Conservation (phyloP, 768 basidiomycete species). For the Auriscalpium orientale region DNA sequence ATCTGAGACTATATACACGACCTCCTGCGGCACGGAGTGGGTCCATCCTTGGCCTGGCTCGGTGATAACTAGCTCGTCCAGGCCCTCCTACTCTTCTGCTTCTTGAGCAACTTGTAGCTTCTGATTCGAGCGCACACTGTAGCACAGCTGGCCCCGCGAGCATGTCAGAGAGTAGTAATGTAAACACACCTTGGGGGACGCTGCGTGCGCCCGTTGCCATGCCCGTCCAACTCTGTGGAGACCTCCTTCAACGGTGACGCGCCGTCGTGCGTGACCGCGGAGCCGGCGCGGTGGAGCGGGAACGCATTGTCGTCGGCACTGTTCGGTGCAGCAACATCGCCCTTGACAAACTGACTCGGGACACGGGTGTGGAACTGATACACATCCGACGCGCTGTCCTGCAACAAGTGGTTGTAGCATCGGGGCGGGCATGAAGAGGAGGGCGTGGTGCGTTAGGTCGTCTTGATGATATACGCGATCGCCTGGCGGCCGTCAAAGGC, state of each 20-base stretch:
- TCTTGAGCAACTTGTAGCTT: too few relatives aligned
- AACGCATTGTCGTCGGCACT: conserved; percentile 24
- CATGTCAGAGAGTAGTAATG: conserved; percentile 98
- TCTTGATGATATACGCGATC: conserved; percentile 97
- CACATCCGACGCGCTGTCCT: conserved; percentile 82
- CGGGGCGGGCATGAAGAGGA: conserved; percentile 89
- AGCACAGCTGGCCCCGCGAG: conserved; percentile 88
- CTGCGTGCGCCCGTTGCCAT: conserved; percentile 16
- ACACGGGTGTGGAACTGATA: conserved; percentile 91
- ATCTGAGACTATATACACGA: too few relatives aligned
- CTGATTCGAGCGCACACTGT: too few relatives aligned
- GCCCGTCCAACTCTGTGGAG: conserved; percentile 24
- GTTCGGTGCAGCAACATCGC: conserved; percentile 41
- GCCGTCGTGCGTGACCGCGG: conserved; percentile 16
- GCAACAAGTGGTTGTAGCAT: conserved; percentile 94
- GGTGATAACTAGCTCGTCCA: too few relatives aligned
- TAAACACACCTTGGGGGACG: conserved; percentile 76
- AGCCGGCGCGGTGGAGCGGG: conserved; percentile 18
- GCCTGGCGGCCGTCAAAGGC: conserved; percentile 96
- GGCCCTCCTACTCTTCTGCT: too few relatives aligned
- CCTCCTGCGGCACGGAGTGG: too few relatives aligned
- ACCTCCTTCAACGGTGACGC: conserved; percentile 19
- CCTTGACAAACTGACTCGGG: conserved; percentile 78
- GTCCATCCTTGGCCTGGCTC: too few relatives aligned
- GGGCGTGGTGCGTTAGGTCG: conserved; percentile 87